Evolutionary conservation across 2,329 filamentous ascomycete genomes (phyloP), one percentile per base, ranked within the genome.

Genomic region (Lojkania enalia): DNA sequence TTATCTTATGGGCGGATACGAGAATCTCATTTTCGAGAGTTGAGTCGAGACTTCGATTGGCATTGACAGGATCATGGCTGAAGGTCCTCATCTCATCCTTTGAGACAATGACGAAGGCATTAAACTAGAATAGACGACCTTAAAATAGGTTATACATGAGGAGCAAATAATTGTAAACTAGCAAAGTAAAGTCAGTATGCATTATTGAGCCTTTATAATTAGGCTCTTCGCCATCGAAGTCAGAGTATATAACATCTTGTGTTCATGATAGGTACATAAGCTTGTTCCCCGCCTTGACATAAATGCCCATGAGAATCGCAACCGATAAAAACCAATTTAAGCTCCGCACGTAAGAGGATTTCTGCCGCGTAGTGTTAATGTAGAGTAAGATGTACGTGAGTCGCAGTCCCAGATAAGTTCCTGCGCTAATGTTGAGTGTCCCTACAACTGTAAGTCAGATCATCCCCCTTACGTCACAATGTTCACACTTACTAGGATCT

Each of bases 321-420:
- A 35, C 36, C 3, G 46, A 45, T 11, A 42, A 27, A 5, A 27
- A 20, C 59, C 58, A 66, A 19, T 49, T 44, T 19, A 50, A 5
- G 2, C 47, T 43, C 27, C 60, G 32, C 3, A 52, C n/a, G 39
- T 51, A 50, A 18, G 58, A 59, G 20, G 42, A 49, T 41, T 51
- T 54, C 20, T 50, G 30, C 14, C 33, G 51, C 20, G 51, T 54
- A 7, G 43, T 48, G 7, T 49, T 57, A 32, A 64, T 53, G 32
- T 66, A 65, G 2, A 55, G 21, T 5, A 46, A 20, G 4, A 39
- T 57, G 40, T 65, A 63, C 23, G 57, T n/a, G 2, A 58, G 39
- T 11, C 61, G 42, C 25, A 58, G 15, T 6, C 32, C 50, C 4
- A 64, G 16, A 33, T 55, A 62, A 1, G 33, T 36, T 27, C 50